Percentiles rank a stretch among this genome's conserved stretches.
phyloP scores from a whole-genome alignment of 2,329 filamentous ascomycete species.

The Ceratocystis destructans region DNA sequence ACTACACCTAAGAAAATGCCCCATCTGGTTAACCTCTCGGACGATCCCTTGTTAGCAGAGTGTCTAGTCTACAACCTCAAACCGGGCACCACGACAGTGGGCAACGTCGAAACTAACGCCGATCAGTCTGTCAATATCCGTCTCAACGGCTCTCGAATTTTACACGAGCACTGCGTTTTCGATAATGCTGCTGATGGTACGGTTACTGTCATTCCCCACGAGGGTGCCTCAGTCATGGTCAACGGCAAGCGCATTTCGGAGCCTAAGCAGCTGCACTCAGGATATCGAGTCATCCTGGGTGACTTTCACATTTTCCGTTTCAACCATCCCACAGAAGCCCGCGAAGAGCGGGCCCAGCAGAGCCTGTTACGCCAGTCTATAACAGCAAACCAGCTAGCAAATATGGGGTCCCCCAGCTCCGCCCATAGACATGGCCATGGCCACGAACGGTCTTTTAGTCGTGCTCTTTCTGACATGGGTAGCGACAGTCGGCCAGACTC shows the following conservation, averaged over 20 bases:
- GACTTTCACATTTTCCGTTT: conserved; percentile 99
- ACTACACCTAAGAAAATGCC: conserved; percentile 99
- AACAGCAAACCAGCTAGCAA: conserved; percentile 46
- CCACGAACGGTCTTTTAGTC: conserved; percentile 72
- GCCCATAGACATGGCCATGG: conserved; percentile 32
- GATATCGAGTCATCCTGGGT: conserved; percentile 86
- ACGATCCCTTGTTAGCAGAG: conserved; percentile 83
- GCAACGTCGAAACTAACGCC: conserved; percentile 76
- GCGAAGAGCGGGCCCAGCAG: conserved; percentile 77
- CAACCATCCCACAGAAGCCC: conserved; percentile 92
- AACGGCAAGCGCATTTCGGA: conserved; percentile 85
- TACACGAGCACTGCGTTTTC: conserved; percentile 85
- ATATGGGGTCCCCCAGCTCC: conserved; percentile 26
- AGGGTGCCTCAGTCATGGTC: conserved; percentile 95
- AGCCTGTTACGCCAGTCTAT: conserved; percentile 50
- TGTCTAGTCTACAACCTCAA: conserved; percentile 98
- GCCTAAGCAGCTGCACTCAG: conserved; percentile 73
- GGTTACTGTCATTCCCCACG: conserved; percentile 78
- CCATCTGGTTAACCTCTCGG: conserved; percentile 94
- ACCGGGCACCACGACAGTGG: conserved; percentile 83
- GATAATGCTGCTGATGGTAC: conserved; percentile 77
- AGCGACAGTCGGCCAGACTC: conserved; percentile 62
- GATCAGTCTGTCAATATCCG: conserved; percentile 71
- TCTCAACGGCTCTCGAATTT: conserved; percentile 82
- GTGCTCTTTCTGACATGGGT: conserved; percentile 63